Conservation (phyloP, 169 alveolate species). For the Plasmodium billcollinsi region DNA sequence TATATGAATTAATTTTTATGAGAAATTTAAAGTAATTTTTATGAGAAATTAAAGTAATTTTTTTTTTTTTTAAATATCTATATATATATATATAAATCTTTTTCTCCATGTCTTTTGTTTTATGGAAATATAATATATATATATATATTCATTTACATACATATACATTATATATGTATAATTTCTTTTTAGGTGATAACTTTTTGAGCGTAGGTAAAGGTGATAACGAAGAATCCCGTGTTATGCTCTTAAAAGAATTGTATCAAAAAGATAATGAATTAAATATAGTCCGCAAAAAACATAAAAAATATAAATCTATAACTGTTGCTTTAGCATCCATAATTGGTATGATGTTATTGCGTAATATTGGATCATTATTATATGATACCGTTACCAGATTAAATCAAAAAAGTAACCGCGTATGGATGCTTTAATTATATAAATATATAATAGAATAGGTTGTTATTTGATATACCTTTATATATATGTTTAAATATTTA, state of each 20-base stretch:
- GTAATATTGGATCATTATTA: constrained; percentile 8
- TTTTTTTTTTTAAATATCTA: too few relatives aligned
- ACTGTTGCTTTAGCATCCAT: constrained; percentile 40
- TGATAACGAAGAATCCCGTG: constrained; percentile 22
- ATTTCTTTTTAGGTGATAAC: too few relatives aligned
- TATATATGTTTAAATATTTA: neutral
- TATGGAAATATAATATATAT: too few relatives aligned
- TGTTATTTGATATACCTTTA: neutral
- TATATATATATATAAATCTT: too few relatives aligned
- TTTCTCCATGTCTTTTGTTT: too few relatives aligned
- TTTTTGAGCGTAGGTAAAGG: neutral
- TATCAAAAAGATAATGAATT: constrained; percentile 38
- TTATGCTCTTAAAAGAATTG: constrained; percentile 45
- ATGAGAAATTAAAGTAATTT: too few relatives aligned
- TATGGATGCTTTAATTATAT: neutral
- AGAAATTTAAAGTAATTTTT: too few relatives aligned
- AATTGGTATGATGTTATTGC: constrained; percentile 18
- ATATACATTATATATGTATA: too few relatives aligned
- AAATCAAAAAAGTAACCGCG: constrained; percentile 6
- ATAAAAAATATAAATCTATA: constrained; percentile 49
- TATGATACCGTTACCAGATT: constrained; percentile 9
- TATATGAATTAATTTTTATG: too few relatives aligned
- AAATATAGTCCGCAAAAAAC: constrained; percentile 26
- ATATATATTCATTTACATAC: too few relatives aligned
- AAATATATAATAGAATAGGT: constrained; percentile 9